Conservation (phyloP, 2,329 filamentous ascomycete species). For the Trichoderma endophyticum region DNA sequence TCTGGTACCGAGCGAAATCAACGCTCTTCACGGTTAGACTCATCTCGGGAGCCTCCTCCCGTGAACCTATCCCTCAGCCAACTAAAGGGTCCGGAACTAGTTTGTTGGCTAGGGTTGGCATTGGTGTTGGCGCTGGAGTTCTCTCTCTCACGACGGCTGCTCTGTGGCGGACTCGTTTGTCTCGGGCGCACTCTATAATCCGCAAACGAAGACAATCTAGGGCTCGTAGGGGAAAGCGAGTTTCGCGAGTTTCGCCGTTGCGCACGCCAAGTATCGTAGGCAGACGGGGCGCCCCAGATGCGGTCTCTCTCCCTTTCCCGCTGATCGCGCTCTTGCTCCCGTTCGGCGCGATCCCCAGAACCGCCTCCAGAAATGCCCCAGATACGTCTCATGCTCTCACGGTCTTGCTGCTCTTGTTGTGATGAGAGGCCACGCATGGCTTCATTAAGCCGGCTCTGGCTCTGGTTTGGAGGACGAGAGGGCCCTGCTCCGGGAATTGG, state of each 20-base stretch:
- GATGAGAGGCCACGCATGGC: conserved; percentile 31
- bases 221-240: conserved; percentile 40
- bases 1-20: background rate
- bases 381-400: conserved; percentile 27
- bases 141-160: conserved; percentile 30
- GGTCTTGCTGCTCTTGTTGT: conserved; percentile 25
- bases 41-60: conserved; percentile 27
- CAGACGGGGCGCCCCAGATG: conserved; percentile 26
- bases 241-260: conserved; percentile 39
- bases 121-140: conserved; percentile 29
- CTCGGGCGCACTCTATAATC: conserved; percentile 34
- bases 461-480: conserved; percentile 28
- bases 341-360: conserved; percentile 19
- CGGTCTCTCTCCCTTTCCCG: conserved; percentile 28
- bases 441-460: conserved; percentile 31
- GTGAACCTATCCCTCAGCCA: conserved; percentile 45
- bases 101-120: conserved; percentile 32
- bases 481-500: conserved; percentile 19
- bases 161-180: conserved; percentile 40
- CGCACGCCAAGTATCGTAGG: conserved; percentile 34
- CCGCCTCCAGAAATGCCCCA: conserved; percentile 24
- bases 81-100: conserved; percentile 38
- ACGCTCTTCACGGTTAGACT: conserved; percentile 29
- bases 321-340: conserved; percentile 22
- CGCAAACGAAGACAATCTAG: conserved; percentile 28